phyloP scores from a whole-genome alignment of 2,329 filamentous ascomycete genomes.

The Arthrocladium fulminans region DNA sequence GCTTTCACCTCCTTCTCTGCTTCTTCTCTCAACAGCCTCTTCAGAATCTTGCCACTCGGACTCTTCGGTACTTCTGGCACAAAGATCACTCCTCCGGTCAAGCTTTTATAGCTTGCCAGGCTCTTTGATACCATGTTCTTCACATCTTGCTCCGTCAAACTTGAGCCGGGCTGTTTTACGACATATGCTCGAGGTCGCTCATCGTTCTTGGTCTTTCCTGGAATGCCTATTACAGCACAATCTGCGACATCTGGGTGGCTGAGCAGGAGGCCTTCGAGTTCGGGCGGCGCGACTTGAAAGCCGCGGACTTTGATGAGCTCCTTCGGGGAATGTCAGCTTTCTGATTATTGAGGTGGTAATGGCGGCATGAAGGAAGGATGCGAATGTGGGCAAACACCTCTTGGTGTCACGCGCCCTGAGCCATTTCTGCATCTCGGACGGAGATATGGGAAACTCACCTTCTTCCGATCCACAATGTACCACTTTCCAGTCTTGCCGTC shows the following conservation, averaged over 20 bases:
- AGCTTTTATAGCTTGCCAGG: constrained; percentile 40
- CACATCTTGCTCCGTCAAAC: constrained; percentile 34
- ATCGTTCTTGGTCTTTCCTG: constrained; percentile 28
- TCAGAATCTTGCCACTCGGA: constrained; percentile 18
- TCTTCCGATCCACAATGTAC: constrained; percentile 60
- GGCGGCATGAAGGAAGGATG: too few species aligned
- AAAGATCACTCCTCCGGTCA: constrained; percentile 33
- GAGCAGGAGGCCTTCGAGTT: constrained; percentile 39
- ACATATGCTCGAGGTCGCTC: constrained; percentile 35
- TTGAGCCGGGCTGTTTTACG: constrained; percentile 25
- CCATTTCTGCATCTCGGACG: not conserved
- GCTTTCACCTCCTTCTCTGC: not conserved
- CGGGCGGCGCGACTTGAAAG: constrained; percentile 42
- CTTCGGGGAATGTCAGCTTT: constrained; percentile 38
- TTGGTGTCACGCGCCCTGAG: not conserved
- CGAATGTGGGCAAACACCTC: not conserved
- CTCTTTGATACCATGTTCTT: constrained; percentile 19
- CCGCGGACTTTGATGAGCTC: constrained; percentile 47
- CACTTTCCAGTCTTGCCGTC: constrained; percentile 15
- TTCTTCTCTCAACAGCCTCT: constrained; percentile 16
- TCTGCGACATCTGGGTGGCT: constrained; percentile 38
- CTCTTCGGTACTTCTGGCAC: constrained; percentile 17
- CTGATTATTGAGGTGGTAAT: not conserved
- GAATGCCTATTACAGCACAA: constrained; percentile 40
- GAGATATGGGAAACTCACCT: not conserved